Evolutionary conservation across 495 filamentous ascomycete species (phyloP), one percentile per base, ranked within the genome.

Genomic region (Talaromyces liani): DNA sequence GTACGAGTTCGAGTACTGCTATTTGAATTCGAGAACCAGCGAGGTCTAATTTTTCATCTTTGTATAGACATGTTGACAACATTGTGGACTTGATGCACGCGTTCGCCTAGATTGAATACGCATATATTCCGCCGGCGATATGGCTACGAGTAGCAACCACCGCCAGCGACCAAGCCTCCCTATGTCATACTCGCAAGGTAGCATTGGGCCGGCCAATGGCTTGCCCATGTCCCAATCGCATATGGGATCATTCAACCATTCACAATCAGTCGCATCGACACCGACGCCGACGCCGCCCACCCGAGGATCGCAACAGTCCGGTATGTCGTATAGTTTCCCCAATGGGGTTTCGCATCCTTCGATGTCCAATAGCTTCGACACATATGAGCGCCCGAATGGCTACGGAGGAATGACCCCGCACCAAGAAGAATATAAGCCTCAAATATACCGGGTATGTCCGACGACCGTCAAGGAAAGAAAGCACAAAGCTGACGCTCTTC

Each of bases 381-480:
- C 71, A 14, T 84, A 81, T 65, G 76, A 79, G 63, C 78, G 82
- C 22, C 58, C 74, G 56, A 84, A 85, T 72, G 80, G 80, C 47
- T 75, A 74, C 64, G 74, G 77, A 22, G 72, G 73, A 36, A 78
- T 79, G 69, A 77, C 80, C 63, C 66, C 80, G 27, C 75, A 77
- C 54, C 78, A 79, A 25, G 78, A 82, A 47, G 86, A 86, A 62
- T 78, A 84, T 56, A 81, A 81, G 64, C 87, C 88, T 60, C 86
- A 88, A 65, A 92, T 94, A 58, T 94, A 93, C 74, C 87, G 88
- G 65, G 91, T 92, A 71, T 64, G 80, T 61, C 53, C 60, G 24
- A 25, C 1, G 16, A 9, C 45, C n/a, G 45, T 49, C 16, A 0
- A 56, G 1, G 53, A 56, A 27, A 18, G 25, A n/a, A 22, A 16